Evolutionary conservation across 768 basidiomycete species (phyloP).

Genomic region (Dacryopinax primogenitus): DNA sequence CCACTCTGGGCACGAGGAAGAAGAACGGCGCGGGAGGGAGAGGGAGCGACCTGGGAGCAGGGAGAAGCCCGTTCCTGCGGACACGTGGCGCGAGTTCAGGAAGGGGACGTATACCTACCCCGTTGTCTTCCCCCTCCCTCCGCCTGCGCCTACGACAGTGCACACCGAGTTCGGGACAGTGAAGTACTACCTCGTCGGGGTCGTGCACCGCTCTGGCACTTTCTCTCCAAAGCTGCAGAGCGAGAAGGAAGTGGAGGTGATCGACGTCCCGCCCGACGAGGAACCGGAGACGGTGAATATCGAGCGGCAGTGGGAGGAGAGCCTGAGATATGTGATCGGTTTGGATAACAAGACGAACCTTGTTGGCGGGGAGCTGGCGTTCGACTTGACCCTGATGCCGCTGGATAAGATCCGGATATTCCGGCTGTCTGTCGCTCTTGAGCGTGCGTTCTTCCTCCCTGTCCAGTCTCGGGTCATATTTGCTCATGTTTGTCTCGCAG

Average conservation of each 20-base stretch:
- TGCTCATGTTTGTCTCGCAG: conserved; percentile 30
- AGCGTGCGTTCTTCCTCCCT: conserved; percentile 43
- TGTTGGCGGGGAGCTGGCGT: conserved; percentile 68
- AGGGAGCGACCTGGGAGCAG: conserved; percentile 18
- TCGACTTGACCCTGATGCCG: conserved; percentile 71
- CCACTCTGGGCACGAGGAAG: neutral
- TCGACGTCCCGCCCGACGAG: conserved; percentile 68
- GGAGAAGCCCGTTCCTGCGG: conserved; percentile 25
- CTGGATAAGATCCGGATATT: conserved; percentile 72
- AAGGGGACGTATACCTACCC: conserved; percentile 90
- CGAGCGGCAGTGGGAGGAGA: conserved; percentile 82
- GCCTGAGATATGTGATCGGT: conserved; percentile 68
- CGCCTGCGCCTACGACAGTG: conserved; percentile 63
- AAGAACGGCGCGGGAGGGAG: neutral
- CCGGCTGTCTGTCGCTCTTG: conserved; percentile 56
- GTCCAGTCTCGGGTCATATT: neutral
- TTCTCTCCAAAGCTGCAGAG: conserved; percentile 61
- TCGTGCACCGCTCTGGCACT: conserved; percentile 69
- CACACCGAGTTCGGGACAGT: conserved; percentile 64
- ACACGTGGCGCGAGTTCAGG: conserved; percentile 72
- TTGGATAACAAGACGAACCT: conserved; percentile 64
- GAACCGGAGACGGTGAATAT: conserved; percentile 66
- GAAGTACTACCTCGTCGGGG: conserved; percentile 65
- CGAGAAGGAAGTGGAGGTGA: conserved; percentile 56
- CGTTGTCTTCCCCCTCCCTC: conserved; percentile 77